phyloP scores from a whole-genome alignment of 2,329 filamentous ascomycete genomes.

The Aureobasidium sp. region DNA sequence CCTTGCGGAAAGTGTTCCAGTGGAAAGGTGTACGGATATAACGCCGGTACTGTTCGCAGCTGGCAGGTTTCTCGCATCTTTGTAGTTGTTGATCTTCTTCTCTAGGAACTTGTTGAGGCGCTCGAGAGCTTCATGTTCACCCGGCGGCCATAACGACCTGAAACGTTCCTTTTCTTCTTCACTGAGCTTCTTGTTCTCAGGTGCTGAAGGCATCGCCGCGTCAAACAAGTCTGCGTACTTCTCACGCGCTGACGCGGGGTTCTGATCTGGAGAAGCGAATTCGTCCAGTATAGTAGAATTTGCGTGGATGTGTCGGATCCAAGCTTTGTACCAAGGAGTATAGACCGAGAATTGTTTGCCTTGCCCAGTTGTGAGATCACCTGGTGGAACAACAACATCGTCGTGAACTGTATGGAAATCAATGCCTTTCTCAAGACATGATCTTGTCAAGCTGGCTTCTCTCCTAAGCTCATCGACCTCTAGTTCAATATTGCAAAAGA shows the following conservation, averaged over 20 bases:
- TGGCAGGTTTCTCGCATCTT: constrained; percentile 57
- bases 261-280: constrained; percentile 48
- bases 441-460: constrained; percentile 57
- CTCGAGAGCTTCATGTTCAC: constrained; percentile 60
- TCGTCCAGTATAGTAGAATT: constrained; percentile 59
- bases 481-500: constrained; percentile 82
- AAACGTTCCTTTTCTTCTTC: constrained; percentile 51
- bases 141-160: constrained; percentile 59
- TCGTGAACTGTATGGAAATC: constrained; percentile 68
- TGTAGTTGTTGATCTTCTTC: constrained; percentile 54
- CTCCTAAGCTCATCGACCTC: constrained; percentile 82
- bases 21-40: constrained; percentile 63
- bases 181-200: constrained; percentile 53
- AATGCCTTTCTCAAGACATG: constrained; percentile 54
- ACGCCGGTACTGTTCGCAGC: constrained; percentile 54
- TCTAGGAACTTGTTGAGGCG: constrained; percentile 60
- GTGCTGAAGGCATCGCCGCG: constrained; percentile 62
- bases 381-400: constrained; percentile 73
- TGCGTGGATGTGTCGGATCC: constrained; percentile 63
- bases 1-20: constrained; percentile 58
- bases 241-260: constrained; percentile 47
- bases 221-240: constrained; percentile 73
- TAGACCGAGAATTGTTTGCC: constrained; percentile 82
- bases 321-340: constrained; percentile 69
- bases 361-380: constrained; percentile 53